phyloP scores from a whole-genome alignment of 768 basidiomycete species.

The Calocybe cyanea region DNA sequence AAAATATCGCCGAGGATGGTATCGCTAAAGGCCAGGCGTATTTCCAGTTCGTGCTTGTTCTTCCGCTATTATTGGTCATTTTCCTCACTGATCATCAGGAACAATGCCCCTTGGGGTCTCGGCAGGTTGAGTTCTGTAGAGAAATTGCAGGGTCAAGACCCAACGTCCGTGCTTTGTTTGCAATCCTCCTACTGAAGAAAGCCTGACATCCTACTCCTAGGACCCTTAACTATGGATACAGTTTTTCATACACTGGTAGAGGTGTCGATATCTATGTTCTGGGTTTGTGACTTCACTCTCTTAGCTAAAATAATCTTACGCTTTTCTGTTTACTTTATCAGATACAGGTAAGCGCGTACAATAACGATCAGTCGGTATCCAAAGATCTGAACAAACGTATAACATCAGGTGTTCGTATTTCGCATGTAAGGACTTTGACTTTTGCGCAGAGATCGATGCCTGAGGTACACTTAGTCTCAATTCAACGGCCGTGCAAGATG shows the following conservation, averaged over 20 bases:
- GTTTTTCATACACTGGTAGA: slow-evolving; percentile 11
- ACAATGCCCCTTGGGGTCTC: too few relatives aligned
- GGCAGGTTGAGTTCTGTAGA: slow-evolving; percentile 11
- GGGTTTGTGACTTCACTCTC: slow-evolving; percentile 20
- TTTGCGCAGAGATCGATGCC: background rate
- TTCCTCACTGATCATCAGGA: too few relatives aligned
- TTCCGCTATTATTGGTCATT: background rate
- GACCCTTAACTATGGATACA: slow-evolving; percentile 10
- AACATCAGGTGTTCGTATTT: slow-evolving; percentile 3
- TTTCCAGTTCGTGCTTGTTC: slow-evolving; percentile 9
- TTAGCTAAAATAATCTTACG: background rate
- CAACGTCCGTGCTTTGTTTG: slow-evolving; percentile 1
- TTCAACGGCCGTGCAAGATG: slow-evolving; percentile 40
- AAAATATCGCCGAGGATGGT: slow-evolving; percentile 19
- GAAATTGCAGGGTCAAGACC: slow-evolving; percentile 13
- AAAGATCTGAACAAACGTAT: background rate
- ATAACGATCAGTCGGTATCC: background rate
- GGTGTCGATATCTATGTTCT: slow-evolving; percentile 33
- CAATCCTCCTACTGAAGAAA: background rate
- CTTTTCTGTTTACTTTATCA: background rate
- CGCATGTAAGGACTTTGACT: slow-evolving; percentile 11
- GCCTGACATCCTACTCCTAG: slow-evolving; percentile 1
- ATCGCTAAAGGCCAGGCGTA: too few relatives aligned
- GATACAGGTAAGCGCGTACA: slow-evolving; percentile 18
- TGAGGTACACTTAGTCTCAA: slow-evolving; percentile 20